Base-by-base conservation (phyloP, 2,329 filamentous ascomycete genomes). In the Corynespora cassiicola region DNA sequence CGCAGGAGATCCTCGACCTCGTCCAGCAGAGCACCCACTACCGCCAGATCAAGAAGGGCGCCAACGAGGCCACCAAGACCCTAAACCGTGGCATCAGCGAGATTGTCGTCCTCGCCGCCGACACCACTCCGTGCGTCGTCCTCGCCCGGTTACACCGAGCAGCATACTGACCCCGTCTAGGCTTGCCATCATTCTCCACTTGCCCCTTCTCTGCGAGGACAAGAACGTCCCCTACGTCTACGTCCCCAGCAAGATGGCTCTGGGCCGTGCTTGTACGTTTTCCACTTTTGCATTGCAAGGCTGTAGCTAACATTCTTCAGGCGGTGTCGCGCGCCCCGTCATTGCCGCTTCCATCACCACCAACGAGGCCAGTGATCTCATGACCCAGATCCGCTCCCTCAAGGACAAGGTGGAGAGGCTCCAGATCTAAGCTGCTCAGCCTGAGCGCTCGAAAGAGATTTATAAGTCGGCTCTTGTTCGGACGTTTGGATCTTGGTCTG, bases 391-490 rank as follows among this genome's bases (percentile, higher is more conserved):
- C 72, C 82, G 87, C 60, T 80, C 85, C 52, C 79, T 96, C 65
- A 95, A 92, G 79, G 88, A 95, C 74, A 95, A 96, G 84, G 88
- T 97, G 39, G 92, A 97, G 81, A 83, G 91, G 61, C 81, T 96
- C 56, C 90, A 92, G 78, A 96, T 96, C 75, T 96, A 74, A 45
- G 20, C 10, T n/a, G n/a, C n/a, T n/a, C n/a, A n/a, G n/a, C n/a
- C n/a, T n/a, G n/a, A n/a, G n/a, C n/a, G n/a, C n/a, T n/a, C n/a
- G n/a, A n/a, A n/a, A n/a, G n/a, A n/a, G n/a, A n/a, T n/a, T n/a
- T n/a, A n/a, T n/a, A n/a, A n/a, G n/a, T n/a, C n/a, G n/a, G n/a
- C n/a, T n/a, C n/a, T n/a, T n/a, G n/a, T n/a, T n/a, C n/a, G n/a
- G n/a, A n/a, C n/a, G n/a, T n/a, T n/a, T n/a, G n/a, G n/a, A n/a